Base-by-base conservation (phyloP, 345 rosid species). In the Heritiera littoralis region DNA sequence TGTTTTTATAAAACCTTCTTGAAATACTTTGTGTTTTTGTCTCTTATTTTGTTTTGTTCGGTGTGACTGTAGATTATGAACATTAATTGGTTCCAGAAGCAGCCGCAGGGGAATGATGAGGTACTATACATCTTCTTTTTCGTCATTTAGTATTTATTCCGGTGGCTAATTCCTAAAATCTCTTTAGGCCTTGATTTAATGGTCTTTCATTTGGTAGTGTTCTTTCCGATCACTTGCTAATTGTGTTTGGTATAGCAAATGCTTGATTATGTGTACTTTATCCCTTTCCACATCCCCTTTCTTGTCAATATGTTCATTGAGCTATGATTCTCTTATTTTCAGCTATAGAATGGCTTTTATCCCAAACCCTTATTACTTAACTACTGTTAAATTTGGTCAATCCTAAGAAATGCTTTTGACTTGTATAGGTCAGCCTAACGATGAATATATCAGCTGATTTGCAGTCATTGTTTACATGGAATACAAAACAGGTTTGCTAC, bases 401-500 rank as follows among this genome's bases (percentile, higher is more conserved):
- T 41, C 67, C 76, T 74, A 64, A 81, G 9, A 13, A 11, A 32
- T 41, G 41, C 40, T 46, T 83, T 83, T 65, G 64, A 76, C 69
- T 68, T 72, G 59, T 89, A 80, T 75, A 96, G 99, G 97, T 97
- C 81, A 93, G 98, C 89, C 77, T 97, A 84, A 91, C 92, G 23
- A 68, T 97, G 89, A 95, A 97, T 82, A 88, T 97, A 83, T 60
- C 94, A 32, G 98, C 97, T 18, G 95, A 97, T 77, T 83, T 97
- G 66, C 94, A 92, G 81, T 90, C 99, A 41, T 78, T 94, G 54
- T 97, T 93, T 83, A 97, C 98, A 68, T 97, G 99, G 99, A 97
- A 97, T 88, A 94, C 99, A 6, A 94, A 97, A 80, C 98, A 94
- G 98, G 99, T 97, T 82, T 78, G 77, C 75, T 68, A 20, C 76